Evolutionary conservation across 1,139 yeast genomes (phyloP).

Genomic region (Insectozyma bohioensis): DNA sequence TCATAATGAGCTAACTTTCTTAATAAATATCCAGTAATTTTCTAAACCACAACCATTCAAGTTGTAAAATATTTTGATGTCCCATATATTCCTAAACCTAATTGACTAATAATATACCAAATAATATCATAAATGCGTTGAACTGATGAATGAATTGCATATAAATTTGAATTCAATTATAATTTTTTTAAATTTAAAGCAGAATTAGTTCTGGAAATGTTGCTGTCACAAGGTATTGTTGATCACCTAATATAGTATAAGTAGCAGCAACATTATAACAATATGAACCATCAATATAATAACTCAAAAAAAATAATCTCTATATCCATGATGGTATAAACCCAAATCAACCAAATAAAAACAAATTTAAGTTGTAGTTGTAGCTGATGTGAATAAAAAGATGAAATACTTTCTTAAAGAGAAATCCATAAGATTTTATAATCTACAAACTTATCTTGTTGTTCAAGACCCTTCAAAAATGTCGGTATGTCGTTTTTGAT

Average conservation of each 20-base stretch:
- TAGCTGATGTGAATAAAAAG: too few species aligned
- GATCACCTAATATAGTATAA: conserved; percentile 29
- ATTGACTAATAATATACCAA: conserved; percentile 20
- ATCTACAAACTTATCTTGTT: too few species aligned
- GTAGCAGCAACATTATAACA: conserved; percentile 44
- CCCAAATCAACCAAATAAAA: too few species aligned
- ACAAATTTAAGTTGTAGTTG: too few species aligned
- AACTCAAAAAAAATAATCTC: too few species aligned
- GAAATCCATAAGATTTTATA: too few species aligned
- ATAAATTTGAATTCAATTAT: conserved; percentile 26
- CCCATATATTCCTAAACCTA: conserved; percentile 28
- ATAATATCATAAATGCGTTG: conserved; percentile 27
- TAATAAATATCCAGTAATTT: conserved; percentile 70
- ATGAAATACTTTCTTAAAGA: too few species aligned
- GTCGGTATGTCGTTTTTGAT: too few species aligned
- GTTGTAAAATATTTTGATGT: conserved; percentile 72
- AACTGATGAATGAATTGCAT: conserved; percentile 29
- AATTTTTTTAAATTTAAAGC: conserved; percentile 27
- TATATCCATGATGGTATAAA: too few species aligned
- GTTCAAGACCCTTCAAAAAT: too few species aligned
- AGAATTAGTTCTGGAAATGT: conserved; percentile 39
- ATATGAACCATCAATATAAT: too few species aligned
- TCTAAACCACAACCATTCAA: conserved; percentile 66
- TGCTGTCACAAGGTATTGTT: conserved; percentile 38
- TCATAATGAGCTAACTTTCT: conserved; percentile 46